phyloP scores from a whole-genome alignment of 2,329 filamentous ascomycete species.

The Colletotrichum lindemuthianum region DNA sequence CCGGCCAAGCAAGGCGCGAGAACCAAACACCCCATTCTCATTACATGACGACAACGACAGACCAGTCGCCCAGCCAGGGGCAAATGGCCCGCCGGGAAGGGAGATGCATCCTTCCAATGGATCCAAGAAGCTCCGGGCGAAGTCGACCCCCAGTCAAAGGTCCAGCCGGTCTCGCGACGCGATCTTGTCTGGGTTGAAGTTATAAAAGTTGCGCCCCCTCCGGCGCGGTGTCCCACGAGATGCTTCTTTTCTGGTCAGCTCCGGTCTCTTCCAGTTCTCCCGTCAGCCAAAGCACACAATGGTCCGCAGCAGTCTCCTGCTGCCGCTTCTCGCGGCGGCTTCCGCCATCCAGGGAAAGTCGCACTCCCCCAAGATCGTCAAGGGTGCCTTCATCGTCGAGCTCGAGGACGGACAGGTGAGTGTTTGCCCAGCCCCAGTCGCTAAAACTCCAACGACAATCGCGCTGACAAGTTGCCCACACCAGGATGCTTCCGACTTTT shows the following conservation, averaged over 20 bases:
- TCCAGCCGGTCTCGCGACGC: background rate
- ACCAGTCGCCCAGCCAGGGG: background rate
- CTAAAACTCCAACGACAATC: background rate
- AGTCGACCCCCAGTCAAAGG: background rate
- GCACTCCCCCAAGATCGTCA: conserved; percentile 45
- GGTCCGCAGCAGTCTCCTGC: conserved; percentile 47
- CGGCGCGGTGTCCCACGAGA: background rate
- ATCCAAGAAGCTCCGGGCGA: background rate
- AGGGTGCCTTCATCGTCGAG: conserved; percentile 64
- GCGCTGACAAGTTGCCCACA: background rate
- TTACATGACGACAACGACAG: conserved; percentile 23
- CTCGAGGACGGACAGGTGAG: conserved; percentile 60
- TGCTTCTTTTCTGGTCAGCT: conserved; percentile 10
- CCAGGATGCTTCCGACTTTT: conserved; percentile 55
- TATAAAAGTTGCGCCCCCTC: conserved; percentile 30
- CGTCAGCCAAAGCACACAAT: conserved; percentile 43
- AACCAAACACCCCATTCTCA: background rate
- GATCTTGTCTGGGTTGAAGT: conserved; percentile 2
- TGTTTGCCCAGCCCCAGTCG: background rate
- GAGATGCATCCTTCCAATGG: background rate
- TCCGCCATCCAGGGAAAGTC: conserved; percentile 43
- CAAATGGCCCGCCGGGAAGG: too few relatives aligned
- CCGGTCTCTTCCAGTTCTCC: conserved; percentile 28
- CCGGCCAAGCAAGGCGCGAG: conserved; percentile 23
- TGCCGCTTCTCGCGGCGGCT: conserved; percentile 49